These are phyloP conservation scores for Jatropha podagrica DNA, from an alignment of 441 rosid genomes.

Conservation along the genomic window DNA sequence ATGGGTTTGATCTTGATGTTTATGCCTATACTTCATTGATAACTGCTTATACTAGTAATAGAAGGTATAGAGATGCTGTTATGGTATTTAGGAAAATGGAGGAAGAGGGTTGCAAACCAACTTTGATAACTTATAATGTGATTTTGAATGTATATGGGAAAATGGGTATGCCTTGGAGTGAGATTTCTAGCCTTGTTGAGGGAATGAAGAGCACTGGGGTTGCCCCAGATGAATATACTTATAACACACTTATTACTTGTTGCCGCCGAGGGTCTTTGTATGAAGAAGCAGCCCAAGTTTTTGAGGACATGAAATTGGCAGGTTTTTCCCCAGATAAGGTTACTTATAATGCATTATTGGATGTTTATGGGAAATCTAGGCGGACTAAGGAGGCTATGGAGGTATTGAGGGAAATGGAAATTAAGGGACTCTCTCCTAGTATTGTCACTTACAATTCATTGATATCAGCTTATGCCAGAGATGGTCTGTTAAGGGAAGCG, in stretches of 20 bases:
- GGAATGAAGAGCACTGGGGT: slow-evolving; percentile 66
- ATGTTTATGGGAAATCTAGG: slow-evolving; percentile 90
- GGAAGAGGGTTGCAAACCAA: slow-evolving; percentile 76
- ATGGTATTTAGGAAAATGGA: slow-evolving; percentile 72
- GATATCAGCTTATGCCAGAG: slow-evolving; percentile 84
- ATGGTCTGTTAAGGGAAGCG: slow-evolving; percentile 74
- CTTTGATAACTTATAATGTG: slow-evolving; percentile 84
- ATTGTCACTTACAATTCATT: slow-evolving; percentile 78
- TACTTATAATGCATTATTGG: slow-evolving; percentile 73
- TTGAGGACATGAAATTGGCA: slow-evolving; percentile 66
- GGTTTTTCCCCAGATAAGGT: slow-evolving; percentile 83
- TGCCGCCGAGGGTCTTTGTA: slow-evolving; percentile 80
- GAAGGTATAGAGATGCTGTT: slow-evolving; percentile 82
- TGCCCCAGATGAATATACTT: slow-evolving; percentile 71
- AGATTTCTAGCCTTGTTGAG: slow-evolving; percentile 54
- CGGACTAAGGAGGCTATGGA: slow-evolving; percentile 77
- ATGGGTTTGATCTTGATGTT: slow-evolving; percentile 65
- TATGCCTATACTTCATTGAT: slow-evolving; percentile 83
- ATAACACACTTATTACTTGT: slow-evolving; percentile 80
- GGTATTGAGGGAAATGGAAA: slow-evolving; percentile 81
- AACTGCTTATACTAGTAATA: slow-evolving; percentile 59
- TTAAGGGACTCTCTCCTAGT: slow-evolving; percentile 59
- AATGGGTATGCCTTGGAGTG: slow-evolving; percentile 97
- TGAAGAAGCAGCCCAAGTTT: slow-evolving; percentile 71
- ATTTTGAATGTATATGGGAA: slow-evolving; percentile 81